A percentile compares a stretch with the other conserved stretches of the same genome.
Evolutionary conservation across 495 filamentous ascomycete genomes (phyloP).

Genomic region (Lasiosphaeria hispida): DNA sequence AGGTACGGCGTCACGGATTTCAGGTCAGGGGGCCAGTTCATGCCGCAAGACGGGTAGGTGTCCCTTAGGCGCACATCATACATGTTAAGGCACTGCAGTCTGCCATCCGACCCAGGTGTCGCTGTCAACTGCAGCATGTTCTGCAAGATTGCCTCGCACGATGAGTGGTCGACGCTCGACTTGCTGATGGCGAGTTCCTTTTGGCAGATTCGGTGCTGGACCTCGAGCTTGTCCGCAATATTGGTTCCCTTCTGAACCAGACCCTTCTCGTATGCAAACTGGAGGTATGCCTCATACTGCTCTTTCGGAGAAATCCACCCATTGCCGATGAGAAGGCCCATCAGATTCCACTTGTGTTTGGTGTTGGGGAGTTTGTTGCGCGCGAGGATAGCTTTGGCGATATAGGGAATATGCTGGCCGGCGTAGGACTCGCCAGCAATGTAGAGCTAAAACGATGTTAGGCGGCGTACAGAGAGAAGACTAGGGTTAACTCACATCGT

Average conservation of each 20-base stretch:
- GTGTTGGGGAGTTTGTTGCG: constrained; percentile 60
- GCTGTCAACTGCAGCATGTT: constrained; percentile 61
- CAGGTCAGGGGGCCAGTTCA: constrained; percentile 94
- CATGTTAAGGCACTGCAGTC: constrained; percentile 75
- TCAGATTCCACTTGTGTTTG: constrained; percentile 69
- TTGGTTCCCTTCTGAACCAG: constrained; percentile 66
- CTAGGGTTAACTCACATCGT: constrained; percentile 68
- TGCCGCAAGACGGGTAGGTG: constrained; percentile 72
- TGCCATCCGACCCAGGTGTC: constrained; percentile 44
- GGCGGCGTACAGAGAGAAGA: neutral
- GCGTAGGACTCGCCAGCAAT: constrained; percentile 95
- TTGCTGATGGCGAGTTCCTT: constrained; percentile 60
- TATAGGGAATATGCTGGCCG: constrained; percentile 95
- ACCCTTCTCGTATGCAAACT: constrained; percentile 71
- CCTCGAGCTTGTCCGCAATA: constrained; percentile 57
- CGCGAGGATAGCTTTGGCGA: constrained; percentile 80
- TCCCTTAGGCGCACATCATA: constrained; percentile 89
- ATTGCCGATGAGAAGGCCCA: constrained; percentile 90
- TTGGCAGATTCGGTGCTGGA: constrained; percentile 51
- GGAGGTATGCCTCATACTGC: constrained; percentile 86
- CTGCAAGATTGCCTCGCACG: constrained; percentile 74
- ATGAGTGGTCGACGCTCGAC: constrained; percentile 60
- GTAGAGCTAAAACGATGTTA: constrained; percentile 65
- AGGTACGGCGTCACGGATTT: constrained; percentile 75
- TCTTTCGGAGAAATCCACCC: constrained; percentile 91